phyloP scores from a whole-genome alignment of 2,329 filamentous ascomycete genomes.

The Sclerotinia glacialis region DNA sequence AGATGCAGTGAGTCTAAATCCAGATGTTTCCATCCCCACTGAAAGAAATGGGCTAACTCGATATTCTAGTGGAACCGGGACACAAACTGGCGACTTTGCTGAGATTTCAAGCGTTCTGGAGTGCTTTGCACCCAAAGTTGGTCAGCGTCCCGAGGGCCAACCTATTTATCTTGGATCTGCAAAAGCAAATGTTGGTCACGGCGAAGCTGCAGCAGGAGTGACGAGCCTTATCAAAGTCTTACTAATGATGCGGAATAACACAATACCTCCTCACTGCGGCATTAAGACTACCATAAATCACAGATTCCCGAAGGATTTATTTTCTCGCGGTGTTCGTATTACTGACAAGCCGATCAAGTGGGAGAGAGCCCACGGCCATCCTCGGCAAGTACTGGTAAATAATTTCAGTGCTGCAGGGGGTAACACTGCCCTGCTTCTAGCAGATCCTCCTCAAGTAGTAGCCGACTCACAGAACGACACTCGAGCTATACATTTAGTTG shows the following conservation, averaged over 20 bases:
- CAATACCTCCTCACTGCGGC: slow-evolving; percentile 26
- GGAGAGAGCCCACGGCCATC: slow-evolving; percentile 32
- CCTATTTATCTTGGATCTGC: slow-evolving; percentile 28
- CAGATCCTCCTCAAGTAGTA: slow-evolving; percentile 14
- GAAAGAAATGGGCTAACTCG: too few species aligned
- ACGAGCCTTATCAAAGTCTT: slow-evolving; percentile 33
- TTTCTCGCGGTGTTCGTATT: neutral
- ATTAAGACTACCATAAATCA: slow-evolving; percentile 29
- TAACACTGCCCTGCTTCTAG: slow-evolving; percentile 24
- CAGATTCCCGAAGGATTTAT: slow-evolving; percentile 34
- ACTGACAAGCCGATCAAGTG: slow-evolving; percentile 27
- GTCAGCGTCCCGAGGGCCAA: slow-evolving; percentile 25
- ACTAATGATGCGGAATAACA: slow-evolving; percentile 28
- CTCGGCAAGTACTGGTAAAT: slow-evolving; percentile 41
- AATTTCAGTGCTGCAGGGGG: slow-evolving; percentile 44
- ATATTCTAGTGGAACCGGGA: slow-evolving; percentile 22
- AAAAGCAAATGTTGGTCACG: slow-evolving; percentile 36
- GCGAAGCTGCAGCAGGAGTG: slow-evolving; percentile 28
- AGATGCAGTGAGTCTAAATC: too few species aligned
- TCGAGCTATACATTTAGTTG: neutral
- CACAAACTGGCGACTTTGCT: slow-evolving; percentile 27
- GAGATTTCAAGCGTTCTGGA: slow-evolving; percentile 26
- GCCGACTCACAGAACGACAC: too few species aligned
- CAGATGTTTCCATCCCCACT: too few species aligned
- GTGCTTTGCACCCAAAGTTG: slow-evolving; percentile 29